These are phyloP conservation scores for Coelastrella sp. DNA, from an alignment of 139 green algal species.

Conservation along the genomic window DNA sequence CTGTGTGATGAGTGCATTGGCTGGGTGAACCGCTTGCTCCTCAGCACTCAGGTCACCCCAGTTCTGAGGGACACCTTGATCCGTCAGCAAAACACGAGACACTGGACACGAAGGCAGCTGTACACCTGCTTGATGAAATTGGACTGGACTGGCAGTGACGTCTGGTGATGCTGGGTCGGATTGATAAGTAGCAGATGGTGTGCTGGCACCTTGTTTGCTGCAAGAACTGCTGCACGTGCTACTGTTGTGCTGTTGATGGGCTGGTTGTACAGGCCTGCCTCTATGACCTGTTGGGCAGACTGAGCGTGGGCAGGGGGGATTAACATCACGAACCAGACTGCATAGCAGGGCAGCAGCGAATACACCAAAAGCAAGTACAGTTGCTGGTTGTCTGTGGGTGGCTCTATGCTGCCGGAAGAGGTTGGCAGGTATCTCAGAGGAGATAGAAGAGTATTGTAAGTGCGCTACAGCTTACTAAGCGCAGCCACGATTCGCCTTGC, in stretches of 20 bases:
- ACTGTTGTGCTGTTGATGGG: background rate
- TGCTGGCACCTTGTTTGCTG: background rate
- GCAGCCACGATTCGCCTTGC: too few species aligned
- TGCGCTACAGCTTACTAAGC: too few species aligned
- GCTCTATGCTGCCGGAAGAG: too few species aligned
- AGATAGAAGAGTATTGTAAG: too few species aligned
- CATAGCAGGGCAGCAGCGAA: background rate
- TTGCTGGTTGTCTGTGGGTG: too few species aligned
- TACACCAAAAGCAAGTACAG: background rate
- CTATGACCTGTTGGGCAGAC: conserved; percentile 35
- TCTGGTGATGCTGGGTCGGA: background rate
- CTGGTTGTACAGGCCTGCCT: conserved; percentile 8
- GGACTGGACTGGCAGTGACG: background rate
- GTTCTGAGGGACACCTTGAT: background rate
- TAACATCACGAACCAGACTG: background rate
- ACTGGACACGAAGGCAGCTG: background rate
- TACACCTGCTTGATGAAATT: background rate
- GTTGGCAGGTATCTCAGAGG: too few species aligned
- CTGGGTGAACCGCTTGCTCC: background rate
- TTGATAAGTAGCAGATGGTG: background rate
- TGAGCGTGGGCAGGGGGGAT: background rate
- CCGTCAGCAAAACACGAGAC: background rate
- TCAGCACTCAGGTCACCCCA: background rate
- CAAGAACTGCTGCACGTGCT: conserved; percentile 4
- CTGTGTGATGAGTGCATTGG: conserved; percentile 13